A percentile compares a stretch with the other conserved stretches of the same genome.
These are phyloP conservation scores for Hsuehochloa calcarea DNA, from an alignment of 176 grass and related monocot genomes.

Conservation along the genomic window DNA sequence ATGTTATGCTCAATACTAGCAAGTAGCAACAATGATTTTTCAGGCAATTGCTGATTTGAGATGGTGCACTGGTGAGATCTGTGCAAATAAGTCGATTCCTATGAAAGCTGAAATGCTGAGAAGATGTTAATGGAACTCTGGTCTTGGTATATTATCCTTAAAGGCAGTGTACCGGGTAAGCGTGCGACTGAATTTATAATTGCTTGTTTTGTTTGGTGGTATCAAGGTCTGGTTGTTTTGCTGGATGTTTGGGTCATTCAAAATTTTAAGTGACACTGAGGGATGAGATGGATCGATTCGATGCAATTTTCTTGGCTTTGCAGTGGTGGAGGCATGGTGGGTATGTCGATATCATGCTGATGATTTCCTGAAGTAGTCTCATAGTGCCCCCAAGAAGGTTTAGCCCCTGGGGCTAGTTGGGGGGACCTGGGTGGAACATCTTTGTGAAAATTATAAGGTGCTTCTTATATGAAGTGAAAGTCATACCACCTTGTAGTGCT, in stretches of 20 bases:
- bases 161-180: not conserved
- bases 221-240: not conserved
- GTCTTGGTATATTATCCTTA: not conserved
- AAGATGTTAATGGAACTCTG: not conserved
- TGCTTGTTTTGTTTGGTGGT: not conserved
- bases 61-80: not conserved
- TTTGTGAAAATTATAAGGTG: conserved; percentile 51
- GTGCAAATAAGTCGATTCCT: not conserved
- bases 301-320: not conserved
- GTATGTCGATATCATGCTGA: conserved; percentile 37
- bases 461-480: conserved; percentile 69
- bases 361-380: conserved; percentile 14
- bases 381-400: conserved; percentile 27
- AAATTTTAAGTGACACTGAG: not conserved
- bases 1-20: not conserved
- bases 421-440: conserved; percentile 47
- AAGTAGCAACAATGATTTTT: not conserved
- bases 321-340: conserved; percentile 51
- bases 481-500: conserved; percentile 65
- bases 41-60: not conserved
- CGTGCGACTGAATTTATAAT: not conserved
- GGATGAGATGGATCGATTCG: not conserved
- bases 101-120: not conserved
- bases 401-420: conserved; percentile 16
- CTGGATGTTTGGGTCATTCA: not conserved